Evolutionary conservation across 495 filamentous ascomycete genomes (phyloP).

Genomic region (Neurospora sp.): DNA sequence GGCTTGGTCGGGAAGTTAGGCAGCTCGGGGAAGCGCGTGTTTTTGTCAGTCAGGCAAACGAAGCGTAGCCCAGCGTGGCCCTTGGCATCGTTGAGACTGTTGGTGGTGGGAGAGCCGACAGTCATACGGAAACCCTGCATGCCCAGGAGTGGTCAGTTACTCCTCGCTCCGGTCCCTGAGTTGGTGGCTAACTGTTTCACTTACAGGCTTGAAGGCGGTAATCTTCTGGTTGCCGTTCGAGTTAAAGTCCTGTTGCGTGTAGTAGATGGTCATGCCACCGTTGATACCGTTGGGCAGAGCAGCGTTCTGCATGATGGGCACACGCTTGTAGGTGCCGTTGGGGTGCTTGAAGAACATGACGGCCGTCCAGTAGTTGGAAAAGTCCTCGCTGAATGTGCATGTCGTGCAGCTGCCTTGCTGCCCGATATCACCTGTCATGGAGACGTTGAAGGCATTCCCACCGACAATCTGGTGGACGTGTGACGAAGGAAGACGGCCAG

Average conservation of each 20-base stretch:
- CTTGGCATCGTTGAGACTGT: slow-evolving; percentile 17
- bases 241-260: slow-evolving; percentile 34
- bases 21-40: slow-evolving; percentile 34
- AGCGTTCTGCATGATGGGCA: slow-evolving; percentile 32
- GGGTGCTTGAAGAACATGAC: slow-evolving; percentile 41
- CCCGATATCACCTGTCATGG: slow-evolving; percentile 36
- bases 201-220: slow-evolving; percentile 36
- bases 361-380: slow-evolving; percentile 35
- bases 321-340: slow-evolving; percentile 39
- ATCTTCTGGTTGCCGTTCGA: slow-evolving; percentile 35
- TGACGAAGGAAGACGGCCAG: slow-evolving; percentile 26
- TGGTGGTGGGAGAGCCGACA: slow-evolving; percentile 35
- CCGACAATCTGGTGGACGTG: slow-evolving; percentile 42
- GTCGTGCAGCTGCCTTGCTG: slow-evolving; percentile 23
- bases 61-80: slow-evolving; percentile 34
- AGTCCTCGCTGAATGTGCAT: slow-evolving; percentile 15
- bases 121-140: slow-evolving; percentile 45
- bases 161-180: not conserved
- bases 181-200: slow-evolving; percentile 4
- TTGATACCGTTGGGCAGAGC: slow-evolving; percentile 35
- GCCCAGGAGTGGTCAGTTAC: slow-evolving; percentile 1
- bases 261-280: slow-evolving; percentile 42
- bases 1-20: slow-evolving; percentile 35
- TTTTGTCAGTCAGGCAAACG: slow-evolving; percentile 33
- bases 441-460: slow-evolving; percentile 39